Evolutionary conservation across 2,329 filamentous ascomycete species (phyloP), one percentile per base, ranked within the genome.

Genomic region (Didymellaceae sp.): DNA sequence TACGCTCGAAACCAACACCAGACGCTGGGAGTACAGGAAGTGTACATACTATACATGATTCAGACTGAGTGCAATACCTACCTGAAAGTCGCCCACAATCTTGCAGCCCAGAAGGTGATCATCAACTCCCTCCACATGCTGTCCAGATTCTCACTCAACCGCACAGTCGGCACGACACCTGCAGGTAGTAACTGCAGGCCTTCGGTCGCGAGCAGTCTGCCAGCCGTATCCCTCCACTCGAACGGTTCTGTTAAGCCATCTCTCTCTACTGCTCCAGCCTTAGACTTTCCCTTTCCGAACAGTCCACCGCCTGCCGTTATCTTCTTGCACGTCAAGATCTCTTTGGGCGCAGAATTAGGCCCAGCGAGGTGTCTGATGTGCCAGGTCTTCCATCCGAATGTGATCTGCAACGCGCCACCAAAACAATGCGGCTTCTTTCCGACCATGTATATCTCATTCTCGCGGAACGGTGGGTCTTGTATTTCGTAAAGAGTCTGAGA

Each of bases 111-210:
- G 3, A 60, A 25, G 11, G 21, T 53, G 17, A 63, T 16, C 45
- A 63, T 25, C 42, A 57, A 11, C 49, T 63, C 61, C 20, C 61
- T 54, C 61, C 58, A 63, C 52, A 39, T 55, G 41, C 53, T 52
- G 41, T 62, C 59, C 34, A 63, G 25, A 5, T 51, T 51, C 25
- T 41, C 20, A 10, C 30, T 45, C 44, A 63, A 33, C 34, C 58
- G 58, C 38, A 62, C 17, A 18, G 41, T 49, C 10, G 60, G 56
- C 18, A 63, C 50, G 3, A 61, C 40, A 4, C 47, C 52, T 6
- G 44, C 55, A 13, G 33, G 28, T 4, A 39, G 26, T 10, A 53
- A 31, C 38, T 45, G 53, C 17, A 62, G 26, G 11, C 31, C 32
- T 47, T 62, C 58, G 1, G 52, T 60, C n/a, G 58, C 61, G 13